Conservation (phyloP, 2,329 filamentous ascomycete species). For the Talaromyces islandicus region DNA sequence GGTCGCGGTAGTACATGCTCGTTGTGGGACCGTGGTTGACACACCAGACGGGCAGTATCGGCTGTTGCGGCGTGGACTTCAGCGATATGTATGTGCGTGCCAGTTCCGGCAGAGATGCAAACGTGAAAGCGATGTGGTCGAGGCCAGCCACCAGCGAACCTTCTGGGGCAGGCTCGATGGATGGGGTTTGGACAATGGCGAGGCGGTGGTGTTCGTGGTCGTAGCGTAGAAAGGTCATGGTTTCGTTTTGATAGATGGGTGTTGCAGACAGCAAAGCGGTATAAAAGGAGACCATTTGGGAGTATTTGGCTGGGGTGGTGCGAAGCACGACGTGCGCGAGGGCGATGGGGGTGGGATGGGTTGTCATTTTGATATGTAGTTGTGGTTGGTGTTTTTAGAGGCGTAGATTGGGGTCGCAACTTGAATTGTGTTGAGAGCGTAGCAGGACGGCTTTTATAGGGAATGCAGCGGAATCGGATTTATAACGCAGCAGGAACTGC, state of each 20-base stretch:
- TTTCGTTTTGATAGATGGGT: conserved; percentile 18
- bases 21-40: conserved; percentile 46
- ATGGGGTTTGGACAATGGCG: conserved; percentile 30
- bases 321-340: conserved; percentile 22
- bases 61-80: neutral
- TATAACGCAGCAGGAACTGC: too few relatives aligned
- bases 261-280: conserved; percentile 30
- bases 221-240: conserved; percentile 37
- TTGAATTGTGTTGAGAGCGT: too few relatives aligned
- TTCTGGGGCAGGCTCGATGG: conserved; percentile 32
- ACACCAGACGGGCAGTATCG: conserved; percentile 31
- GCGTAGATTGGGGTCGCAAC: too few relatives aligned
- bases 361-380: neutral
- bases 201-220: conserved; percentile 47
- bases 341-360: neutral
- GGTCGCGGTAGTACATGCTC: conserved; percentile 46
- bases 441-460: conserved; percentile 12
- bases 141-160: conserved; percentile 19
- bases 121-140: conserved; percentile 6
- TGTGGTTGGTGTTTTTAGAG: conserved; percentile 14
- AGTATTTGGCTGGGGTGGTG: conserved; percentile 17
- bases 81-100: conserved; percentile 1
- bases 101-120: neutral
- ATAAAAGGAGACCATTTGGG: conserved; percentile 33
- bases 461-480: neutral